Evolutionary conservation across 345 rosid genomes (phyloP).

Genomic region (Moricandia moricandioides): DNA sequence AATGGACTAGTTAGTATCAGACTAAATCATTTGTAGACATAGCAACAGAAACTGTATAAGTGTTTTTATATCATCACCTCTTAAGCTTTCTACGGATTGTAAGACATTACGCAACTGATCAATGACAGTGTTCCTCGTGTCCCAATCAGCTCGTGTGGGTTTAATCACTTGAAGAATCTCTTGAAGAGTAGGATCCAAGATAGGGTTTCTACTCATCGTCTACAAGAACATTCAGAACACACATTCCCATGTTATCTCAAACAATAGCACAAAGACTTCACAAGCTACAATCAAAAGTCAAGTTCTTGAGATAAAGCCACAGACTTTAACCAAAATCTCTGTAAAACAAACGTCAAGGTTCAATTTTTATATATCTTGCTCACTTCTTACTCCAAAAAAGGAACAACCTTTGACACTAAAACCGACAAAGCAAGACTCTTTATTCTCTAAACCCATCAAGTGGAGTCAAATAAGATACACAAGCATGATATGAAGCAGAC

Average conservation of each 20-base stretch:
- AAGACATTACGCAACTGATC: conserved; percentile 53
- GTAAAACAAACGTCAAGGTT: background rate
- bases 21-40: background rate
- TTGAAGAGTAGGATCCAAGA: conserved; percentile 50
- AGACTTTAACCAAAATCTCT: background rate
- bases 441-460: background rate
- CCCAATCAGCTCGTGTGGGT: conserved; percentile 61
- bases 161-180: conserved; percentile 56
- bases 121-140: conserved; percentile 43
- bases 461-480: background rate
- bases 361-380: background rate
- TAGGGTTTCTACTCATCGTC: conserved; percentile 45
- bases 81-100: conserved; percentile 59
- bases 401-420: conserved; percentile 24
- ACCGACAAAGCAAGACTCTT: background rate
- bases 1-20: background rate
- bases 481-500: background rate
- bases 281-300: too few species aligned
- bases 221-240: conserved; percentile 20
- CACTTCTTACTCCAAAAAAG: conserved; percentile 17
- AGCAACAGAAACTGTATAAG: too few species aligned
- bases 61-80: too few species aligned
- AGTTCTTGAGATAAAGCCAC: background rate
- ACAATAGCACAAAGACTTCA: too few species aligned
- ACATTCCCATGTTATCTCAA: conserved; percentile 7